These are phyloP conservation scores for Phytopythium helicoides DNA, from an alignment of 352 stramenopile species.

Conservation along the genomic window DNA sequence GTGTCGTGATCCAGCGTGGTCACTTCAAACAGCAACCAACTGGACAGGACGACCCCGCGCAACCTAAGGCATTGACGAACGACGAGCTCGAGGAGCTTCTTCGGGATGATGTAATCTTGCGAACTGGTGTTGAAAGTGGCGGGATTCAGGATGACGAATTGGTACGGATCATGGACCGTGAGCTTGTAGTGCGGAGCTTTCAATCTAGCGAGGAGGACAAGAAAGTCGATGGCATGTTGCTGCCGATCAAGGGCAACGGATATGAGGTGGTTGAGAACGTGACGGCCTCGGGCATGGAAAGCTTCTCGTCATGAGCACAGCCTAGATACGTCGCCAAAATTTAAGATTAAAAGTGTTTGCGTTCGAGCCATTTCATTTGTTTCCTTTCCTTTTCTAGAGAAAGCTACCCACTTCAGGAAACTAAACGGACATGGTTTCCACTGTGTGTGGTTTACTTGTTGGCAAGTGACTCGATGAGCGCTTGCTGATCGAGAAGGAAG, in stretches of 20 bases:
- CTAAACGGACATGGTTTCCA: too few species aligned
- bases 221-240: slow-evolving; percentile 13
- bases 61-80: slow-evolving; percentile 53
- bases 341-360: neutral
- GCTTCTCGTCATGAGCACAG: slow-evolving; percentile 68
- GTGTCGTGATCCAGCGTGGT: slow-evolving; percentile 84
- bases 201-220: slow-evolving; percentile 18
- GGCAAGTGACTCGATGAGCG: slow-evolving; percentile 37
- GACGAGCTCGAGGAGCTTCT: slow-evolving; percentile 74
- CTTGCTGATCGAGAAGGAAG: slow-evolving; percentile 63
- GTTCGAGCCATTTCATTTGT: too few species aligned
- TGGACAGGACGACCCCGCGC: slow-evolving; percentile 21
- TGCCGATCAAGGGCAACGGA: slow-evolving; percentile 55
- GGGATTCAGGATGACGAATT: slow-evolving; percentile 71
- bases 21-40: slow-evolving; percentile 61
- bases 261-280: slow-evolving; percentile 80
- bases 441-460: too few species aligned
- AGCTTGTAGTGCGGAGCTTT: slow-evolving; percentile 77
- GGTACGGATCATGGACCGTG: slow-evolving; percentile 56
- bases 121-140: slow-evolving; percentile 66
- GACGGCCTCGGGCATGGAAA: slow-evolving; percentile 58
- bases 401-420: too few species aligned
- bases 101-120: slow-evolving; percentile 71
- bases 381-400: too few species aligned
- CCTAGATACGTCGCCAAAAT: neutral